Evolutionary conservation across 2,329 filamentous ascomycete genomes (phyloP).

Genomic region (Dendrostoma leiphaemia): DNA sequence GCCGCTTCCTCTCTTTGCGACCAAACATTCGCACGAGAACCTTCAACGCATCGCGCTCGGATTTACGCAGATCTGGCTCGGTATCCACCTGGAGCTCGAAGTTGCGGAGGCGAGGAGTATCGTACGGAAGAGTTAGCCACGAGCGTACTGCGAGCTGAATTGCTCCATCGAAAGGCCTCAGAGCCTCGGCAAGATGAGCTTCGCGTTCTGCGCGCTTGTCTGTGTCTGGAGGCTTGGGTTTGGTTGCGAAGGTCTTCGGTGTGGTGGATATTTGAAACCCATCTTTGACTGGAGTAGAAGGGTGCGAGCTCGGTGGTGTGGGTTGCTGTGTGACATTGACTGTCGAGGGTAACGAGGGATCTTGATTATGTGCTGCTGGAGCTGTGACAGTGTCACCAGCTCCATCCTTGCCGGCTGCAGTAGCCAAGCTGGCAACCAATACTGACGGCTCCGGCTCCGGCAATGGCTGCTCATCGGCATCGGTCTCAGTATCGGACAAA

Average conservation of each 20-base stretch:
- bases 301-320: background rate
- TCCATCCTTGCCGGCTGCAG: slow-evolving; percentile 2
- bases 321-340: background rate
- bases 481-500: slow-evolving; percentile 47
- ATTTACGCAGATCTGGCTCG: slow-evolving; percentile 30
- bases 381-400: background rate
- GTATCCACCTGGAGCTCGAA: slow-evolving; percentile 49
- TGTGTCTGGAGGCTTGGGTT: background rate
- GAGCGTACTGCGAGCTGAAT: slow-evolving; percentile 43
- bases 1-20: slow-evolving; percentile 69
- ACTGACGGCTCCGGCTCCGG: background rate
- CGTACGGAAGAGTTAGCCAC: slow-evolving; percentile 47
- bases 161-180: slow-evolving; percentile 38
- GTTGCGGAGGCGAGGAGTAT: slow-evolving; percentile 45
- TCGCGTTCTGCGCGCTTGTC: slow-evolving; percentile 14
- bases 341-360: slow-evolving; percentile 2
- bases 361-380: background rate
- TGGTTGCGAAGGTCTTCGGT: background rate
- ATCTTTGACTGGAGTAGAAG: background rate
- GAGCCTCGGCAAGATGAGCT: slow-evolving; percentile 29
- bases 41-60: slow-evolving; percentile 43
- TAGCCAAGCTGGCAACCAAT: background rate
- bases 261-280: slow-evolving; percentile 3
- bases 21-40: slow-evolving; percentile 52
- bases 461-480: slow-evolving; percentile 11